Base-by-base conservation (phyloP, 2,329 filamentous ascomycete species). In the Colletotrichum somersetense region DNA sequence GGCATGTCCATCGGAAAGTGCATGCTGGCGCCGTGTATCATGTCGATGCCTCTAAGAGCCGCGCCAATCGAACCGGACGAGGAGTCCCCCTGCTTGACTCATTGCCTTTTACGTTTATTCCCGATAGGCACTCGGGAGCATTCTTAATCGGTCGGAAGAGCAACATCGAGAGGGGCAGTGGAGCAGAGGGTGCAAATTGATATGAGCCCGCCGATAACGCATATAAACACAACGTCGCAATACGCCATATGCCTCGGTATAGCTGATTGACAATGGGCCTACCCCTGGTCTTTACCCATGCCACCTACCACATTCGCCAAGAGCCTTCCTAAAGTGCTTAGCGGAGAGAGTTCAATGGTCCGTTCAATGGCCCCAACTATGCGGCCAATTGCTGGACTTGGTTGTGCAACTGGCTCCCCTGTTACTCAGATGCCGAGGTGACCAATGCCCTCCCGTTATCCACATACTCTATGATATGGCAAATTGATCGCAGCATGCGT, bases 291-390 rank as follows among this genome's bases (percentile, higher is more conserved):
- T 44, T 52, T 65, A 38, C 48, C 33, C 48, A 69, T 65, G 61
- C 12, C 63, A 72, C 66, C 66, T 72, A 69, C 70, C 70, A 2
- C 35, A 65, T 72, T 65, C 26, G 64, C 40, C 48, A 50, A 44
- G 30, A 56, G 59, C 66, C 69, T 72, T 70, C 70, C 70, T 70
- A 57, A 61, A 35, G 26, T 33, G 66, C 53, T 65, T 72, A 72
- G 70, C 30, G 38, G 33, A 42, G 53, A n/a, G 33, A 6, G 40
- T 40, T 20, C 55, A 44, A 44, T 33, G 35, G 23, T n/a, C 20
- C 30, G 3, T 35, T n/a, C 55, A 44, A 44, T 33, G 35, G 23
- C 18, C 20, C 30, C 30, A 1, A n/a, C n/a, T 38, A 30, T 46
- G 46, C 30, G 3, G 26, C 42, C 30, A 52, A 70, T 61, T 70